Evolutionary conservation across 805 yeast genomes (phyloP).

Genomic region (Priceomyces fermenticarens): DNA sequence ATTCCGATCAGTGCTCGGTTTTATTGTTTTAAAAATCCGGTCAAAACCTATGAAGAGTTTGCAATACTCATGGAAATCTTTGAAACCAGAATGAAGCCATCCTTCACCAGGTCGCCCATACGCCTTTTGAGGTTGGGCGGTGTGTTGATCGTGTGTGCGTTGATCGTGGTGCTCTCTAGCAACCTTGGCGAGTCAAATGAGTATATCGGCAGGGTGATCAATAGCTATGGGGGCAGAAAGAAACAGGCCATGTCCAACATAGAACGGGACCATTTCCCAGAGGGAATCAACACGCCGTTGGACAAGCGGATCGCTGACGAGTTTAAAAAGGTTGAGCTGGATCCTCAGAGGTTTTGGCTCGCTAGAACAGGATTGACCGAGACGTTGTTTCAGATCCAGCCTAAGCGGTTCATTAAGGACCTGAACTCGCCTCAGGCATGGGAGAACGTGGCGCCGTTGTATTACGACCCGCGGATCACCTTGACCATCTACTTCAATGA

Average conservation of each 20-base stretch:
- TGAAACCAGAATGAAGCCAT: background rate
- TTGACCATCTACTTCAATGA: constrained; percentile 46
- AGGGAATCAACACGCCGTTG: constrained; percentile 2
- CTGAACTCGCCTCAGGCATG: constrained; percentile 14
- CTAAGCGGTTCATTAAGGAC: constrained; percentile 10
- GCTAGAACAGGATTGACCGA: constrained; percentile 21
- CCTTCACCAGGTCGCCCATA: background rate
- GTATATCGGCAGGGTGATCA: background rate
- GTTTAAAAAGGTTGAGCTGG: constrained; percentile 10
- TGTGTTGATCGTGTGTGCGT: background rate
- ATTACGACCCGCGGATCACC: constrained; percentile 57
- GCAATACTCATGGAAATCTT: too few species aligned
- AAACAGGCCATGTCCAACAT: background rate
- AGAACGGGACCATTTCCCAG: constrained; percentile 1
- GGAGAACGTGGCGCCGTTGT: constrained; percentile 16
- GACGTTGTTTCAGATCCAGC: constrained; percentile 8
- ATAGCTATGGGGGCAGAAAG: background rate
- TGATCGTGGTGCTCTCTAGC: background rate
- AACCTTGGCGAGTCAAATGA: background rate
- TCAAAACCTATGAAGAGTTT: too few species aligned
- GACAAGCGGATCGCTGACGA: constrained; percentile 15
- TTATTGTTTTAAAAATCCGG: too few species aligned
- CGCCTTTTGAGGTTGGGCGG: background rate
- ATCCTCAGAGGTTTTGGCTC: constrained; percentile 21
- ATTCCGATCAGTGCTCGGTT: too few species aligned